Base-by-base conservation (phyloP, 2,329 filamentous ascomycete species). In the Raffaelea arxii region DNA sequence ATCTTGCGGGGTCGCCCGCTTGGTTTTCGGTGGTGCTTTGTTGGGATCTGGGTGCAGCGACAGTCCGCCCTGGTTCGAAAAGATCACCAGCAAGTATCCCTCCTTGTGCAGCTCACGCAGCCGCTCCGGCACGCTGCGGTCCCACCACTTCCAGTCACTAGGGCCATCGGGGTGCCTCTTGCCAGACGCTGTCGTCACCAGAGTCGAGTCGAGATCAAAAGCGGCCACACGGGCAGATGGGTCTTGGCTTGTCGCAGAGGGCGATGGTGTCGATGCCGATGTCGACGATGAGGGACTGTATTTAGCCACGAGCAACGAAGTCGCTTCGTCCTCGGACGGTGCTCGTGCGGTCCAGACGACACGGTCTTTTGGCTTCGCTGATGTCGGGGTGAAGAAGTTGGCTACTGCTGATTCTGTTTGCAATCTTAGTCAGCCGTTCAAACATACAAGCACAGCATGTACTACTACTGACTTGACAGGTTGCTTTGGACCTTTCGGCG, bases 131-230 rank as follows among this genome's bases (percentile, higher is more conserved):
- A 97, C 85, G 18, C 66, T 72, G 14, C 65, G 56, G 61, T 94
- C 70, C 88, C 89, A 97, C 92, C 92, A 98, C 62, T 86, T 88
- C 92, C 92, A 98, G 60, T 97, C 91, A 4, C 71, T 69, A 0
- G 81, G 77, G 53, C 80, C 77, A 44, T 75, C 74, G 3, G 79
- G 74, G 58, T 91, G 91, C 43, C 77, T 84, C 64, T 87, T 92
- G 7, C 89, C 89, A 0, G 89, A 94, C 4, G 79, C 74, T 0
- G 88, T 84, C 2, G 72, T 71, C 51, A 98, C 88, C 27, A 98
- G 67, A 1, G 92, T 98, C 7, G 86, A 92, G 61, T 98, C 92
- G 12, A 16, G 22, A n/a, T 21, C 25, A 7, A 3, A 25, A 38
- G 22, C 5, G 44, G 23, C 14, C 10, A 16, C 6, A 18, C 23